A percentile compares a stretch with the other conserved stretches of the same genome.
phyloP scores from a whole-genome alignment of 495 filamentous ascomycete genomes.

The Melanomma pulvis-pyrius region DNA sequence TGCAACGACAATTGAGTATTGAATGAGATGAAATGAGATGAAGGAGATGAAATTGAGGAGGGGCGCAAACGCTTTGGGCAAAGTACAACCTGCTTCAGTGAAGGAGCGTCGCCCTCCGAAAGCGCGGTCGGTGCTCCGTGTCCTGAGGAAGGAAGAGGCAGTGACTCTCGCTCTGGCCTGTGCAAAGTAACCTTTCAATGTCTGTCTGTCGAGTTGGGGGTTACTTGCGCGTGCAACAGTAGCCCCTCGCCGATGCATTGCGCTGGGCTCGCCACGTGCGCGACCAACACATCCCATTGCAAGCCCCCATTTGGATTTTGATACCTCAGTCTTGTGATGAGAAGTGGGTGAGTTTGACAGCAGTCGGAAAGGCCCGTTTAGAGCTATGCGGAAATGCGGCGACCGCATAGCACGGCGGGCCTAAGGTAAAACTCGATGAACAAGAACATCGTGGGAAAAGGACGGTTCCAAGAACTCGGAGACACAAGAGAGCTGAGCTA shows the following conservation, averaged over 20 bases:
- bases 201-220: not conserved
- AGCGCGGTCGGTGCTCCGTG: constrained; percentile 10
- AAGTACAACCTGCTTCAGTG: constrained; percentile 2
- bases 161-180: not conserved
- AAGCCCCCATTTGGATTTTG: not conserved
- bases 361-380: not conserved
- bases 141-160: not conserved
- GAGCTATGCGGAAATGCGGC: not conserved
- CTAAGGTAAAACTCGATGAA: not conserved
- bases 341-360: not conserved
- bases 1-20: constrained; percentile 4
- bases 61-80: not conserved
- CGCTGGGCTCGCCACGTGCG: not conserved
- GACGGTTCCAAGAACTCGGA: not conserved
- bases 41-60: not conserved
- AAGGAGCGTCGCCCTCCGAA: constrained; percentile 13
- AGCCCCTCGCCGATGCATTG: not conserved
- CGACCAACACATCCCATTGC: not conserved
- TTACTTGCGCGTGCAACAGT: not conserved
- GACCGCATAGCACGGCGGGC: not conserved
- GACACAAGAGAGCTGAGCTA: not conserved
- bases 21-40: not conserved
- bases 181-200: not conserved
- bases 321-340: not conserved
- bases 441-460: not conserved